These are phyloP conservation scores for Trifolium subterraneum DNA, from an alignment of 306 rosid genomes.

Conservation along the genomic window DNA sequence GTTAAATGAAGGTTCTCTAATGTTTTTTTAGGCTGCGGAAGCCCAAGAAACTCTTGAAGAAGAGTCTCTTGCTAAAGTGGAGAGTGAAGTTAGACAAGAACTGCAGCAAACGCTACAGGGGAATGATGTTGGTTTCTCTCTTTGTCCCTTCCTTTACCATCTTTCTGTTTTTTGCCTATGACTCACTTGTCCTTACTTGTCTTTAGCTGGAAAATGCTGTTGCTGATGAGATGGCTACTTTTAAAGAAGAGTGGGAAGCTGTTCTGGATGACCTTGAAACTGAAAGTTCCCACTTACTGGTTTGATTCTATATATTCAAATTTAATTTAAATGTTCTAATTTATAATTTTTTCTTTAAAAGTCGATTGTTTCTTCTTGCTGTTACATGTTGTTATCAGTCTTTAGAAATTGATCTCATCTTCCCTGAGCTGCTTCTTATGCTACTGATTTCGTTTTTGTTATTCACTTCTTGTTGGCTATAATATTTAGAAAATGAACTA, in stretches of 20 bases:
- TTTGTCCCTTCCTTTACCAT: conserved; percentile 25
- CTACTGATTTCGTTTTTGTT: conserved; percentile 11
- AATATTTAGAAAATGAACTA: conserved; percentile 20
- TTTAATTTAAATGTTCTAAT: conserved; percentile 41
- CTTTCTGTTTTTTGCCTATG: conserved; percentile 27
- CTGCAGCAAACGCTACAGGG: conserved; percentile 69
- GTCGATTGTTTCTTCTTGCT: conserved; percentile 10
- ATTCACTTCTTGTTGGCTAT: conserved; percentile 35
- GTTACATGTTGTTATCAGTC: conserved; percentile 5
- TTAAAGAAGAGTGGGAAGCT: conserved; percentile 80
- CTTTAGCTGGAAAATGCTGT: conserved; percentile 83
- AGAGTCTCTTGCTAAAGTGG: conserved; percentile 90
- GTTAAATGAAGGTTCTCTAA: conserved; percentile 49
- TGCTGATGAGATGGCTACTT: conserved; percentile 80
- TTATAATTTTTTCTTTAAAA: conserved; percentile 25
- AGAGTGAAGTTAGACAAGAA: conserved; percentile 91
- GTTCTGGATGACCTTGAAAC: conserved; percentile 88
- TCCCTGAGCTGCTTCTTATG: conserved; percentile 7
- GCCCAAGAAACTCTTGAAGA: conserved; percentile 99
- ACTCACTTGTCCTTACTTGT: conserved; percentile 47
- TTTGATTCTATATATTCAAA: conserved; percentile 58
- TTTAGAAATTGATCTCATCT: conserved; percentile 16
- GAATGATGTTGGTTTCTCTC: conserved; percentile 73
- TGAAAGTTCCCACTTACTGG: conserved; percentile 88
- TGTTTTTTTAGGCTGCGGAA: conserved; percentile 91